A percentile compares a stretch with the other conserved stretches of the same genome.
Evolutionary conservation across 1,284 basidiomycete species (phyloP).

Genomic region (Tylopilus orsonianus): DNA sequence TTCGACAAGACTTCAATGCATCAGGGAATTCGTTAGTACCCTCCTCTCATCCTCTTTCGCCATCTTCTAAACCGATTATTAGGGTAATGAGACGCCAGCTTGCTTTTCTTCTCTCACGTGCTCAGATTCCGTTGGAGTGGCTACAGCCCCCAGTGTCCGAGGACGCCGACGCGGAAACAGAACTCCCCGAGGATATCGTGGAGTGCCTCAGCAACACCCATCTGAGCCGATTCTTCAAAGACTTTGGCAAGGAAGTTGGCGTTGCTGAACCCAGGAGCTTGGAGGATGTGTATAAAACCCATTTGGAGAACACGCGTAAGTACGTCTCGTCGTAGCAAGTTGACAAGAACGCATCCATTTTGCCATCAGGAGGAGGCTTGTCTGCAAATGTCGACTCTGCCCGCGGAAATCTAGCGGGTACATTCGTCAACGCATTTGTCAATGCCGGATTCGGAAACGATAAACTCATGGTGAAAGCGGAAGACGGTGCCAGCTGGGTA

Average conservation of each 20-base stretch:
- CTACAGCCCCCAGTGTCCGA: constrained; percentile 59
- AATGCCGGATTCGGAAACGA: constrained; percentile 99
- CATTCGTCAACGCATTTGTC: constrained; percentile 98
- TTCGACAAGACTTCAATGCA: constrained; percentile 83
- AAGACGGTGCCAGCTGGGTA: constrained; percentile 97
- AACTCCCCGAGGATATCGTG: constrained; percentile 81
- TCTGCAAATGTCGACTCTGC: constrained; percentile 88
- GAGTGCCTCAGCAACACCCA: constrained; percentile 85
- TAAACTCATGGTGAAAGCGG: constrained; percentile 95
- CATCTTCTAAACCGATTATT: constrained; percentile 16
- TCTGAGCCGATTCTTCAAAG: constrained; percentile 83
- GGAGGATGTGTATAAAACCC: constrained; percentile 98
- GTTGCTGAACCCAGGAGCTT: constrained; percentile 89
- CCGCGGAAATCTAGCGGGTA: constrained; percentile 91
- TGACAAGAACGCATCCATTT: constrained; percentile 4
- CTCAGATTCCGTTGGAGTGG: constrained; percentile 93
- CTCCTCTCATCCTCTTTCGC: neutral
- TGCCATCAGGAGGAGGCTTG: constrained; percentile 51
- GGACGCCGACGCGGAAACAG: constrained; percentile 58
- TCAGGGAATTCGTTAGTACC: constrained; percentile 77
- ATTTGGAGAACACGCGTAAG: constrained; percentile 86
- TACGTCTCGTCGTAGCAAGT: constrained; percentile 11
- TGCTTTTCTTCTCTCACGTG: constrained; percentile 90
- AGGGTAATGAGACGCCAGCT: constrained; percentile 95
- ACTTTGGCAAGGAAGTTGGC: constrained; percentile 94